Base-by-base conservation (phyloP, 2,329 filamentous ascomycete genomes). In the Calonectria montana region DNA sequence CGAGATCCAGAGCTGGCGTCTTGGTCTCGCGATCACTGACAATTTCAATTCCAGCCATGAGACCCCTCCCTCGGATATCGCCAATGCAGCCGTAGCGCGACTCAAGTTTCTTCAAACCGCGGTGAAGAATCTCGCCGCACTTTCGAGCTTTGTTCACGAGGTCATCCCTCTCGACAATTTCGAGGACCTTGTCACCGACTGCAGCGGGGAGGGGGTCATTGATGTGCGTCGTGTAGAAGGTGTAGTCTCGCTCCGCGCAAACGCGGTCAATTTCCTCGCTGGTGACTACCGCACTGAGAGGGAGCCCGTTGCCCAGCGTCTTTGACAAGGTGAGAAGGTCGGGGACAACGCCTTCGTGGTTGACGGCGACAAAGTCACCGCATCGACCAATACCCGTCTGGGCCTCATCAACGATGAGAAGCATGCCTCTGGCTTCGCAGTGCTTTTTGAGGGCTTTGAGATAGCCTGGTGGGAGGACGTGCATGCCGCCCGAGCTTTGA, bases 311-410 rank as follows among this genome's bases (percentile, higher is more conserved):
- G 0, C 90, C 90, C 0, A 92, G 83, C 0, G 90, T 92, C 80
- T 92, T 92, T 73, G 87, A 89, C 7, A 92, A 81, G 0, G 88
- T 88, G 7, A 92, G 80, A 41, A 93, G 91, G 75, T 93, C 84
- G 9, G 89, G 85, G n/a, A 89, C 83, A 21, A 89, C 83, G 4
- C 81, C 87, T 47, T 90, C 88, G 61, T 90, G 84, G 63, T 89
- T 81, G 74, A 91, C 87, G 3, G 89, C 91, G 75, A 92, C 89
- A 82, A 92, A 88, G 18, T 89, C 83, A 0, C 90, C 90, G 21
- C 86, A 87, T 8, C 90, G 84, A 0, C 90, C 90, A 2, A 92
- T 83, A 0, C 88, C 90, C 0, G 89, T 92, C 79, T 92, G 89
- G 0, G 90, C 90, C 77, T 92, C 90, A 72, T 92, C 90, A 21